Base-by-base conservation (phyloP, 208 protist species). In the Phytomonas sp. region DNA sequence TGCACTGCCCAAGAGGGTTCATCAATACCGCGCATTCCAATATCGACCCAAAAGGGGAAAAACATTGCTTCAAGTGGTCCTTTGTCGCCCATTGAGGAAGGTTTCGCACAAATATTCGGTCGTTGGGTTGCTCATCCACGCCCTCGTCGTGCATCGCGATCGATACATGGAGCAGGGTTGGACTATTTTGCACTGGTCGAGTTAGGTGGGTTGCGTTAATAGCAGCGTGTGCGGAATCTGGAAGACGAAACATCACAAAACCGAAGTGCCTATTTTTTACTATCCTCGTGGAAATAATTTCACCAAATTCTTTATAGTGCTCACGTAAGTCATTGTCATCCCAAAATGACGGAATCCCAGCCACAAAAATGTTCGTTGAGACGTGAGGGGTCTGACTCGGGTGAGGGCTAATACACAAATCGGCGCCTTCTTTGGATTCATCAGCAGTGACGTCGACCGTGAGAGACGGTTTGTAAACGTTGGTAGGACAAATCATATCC, bases 131-230 rank as follows among this genome's bases (percentile, higher is more conserved):
- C 33, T 94, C 91, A 67, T 96, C 88, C 8, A 92, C 81, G n/a
- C 91, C 91, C 70, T 96, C 91, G 73, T 94, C 88, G 63, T 96
- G 91, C 91, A 96, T 96, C 6, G 91, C 88, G 37, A 96, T 87
- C 19, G 87, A 92, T 4, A 94, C 91, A 71, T 96, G 88, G 49
- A 95, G 69, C 33, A 93, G 52, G 31, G 81, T 84, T 5, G 74
- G 60, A 29, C 82, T 83, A 40, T 78, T 84, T 5, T 81, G 79
- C 34, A 69, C 74, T 12, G 88, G 87, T 45, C 82, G 76, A 0
- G 86, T 91, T 31, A 92, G 75, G 71, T 96, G 91, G 26, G 86
- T 87, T 26, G 84, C 83, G 36, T 92, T 93, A 62, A 96, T 96
- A 26, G 91, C 91, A 3, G 83, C 84, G 71, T 93, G 86, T 42